A percentile compares a stretch with the other conserved stretches of the same genome.
Evolutionary conservation across 768 basidiomycete species (phyloP).

Genomic region (Inosperma sp.): DNA sequence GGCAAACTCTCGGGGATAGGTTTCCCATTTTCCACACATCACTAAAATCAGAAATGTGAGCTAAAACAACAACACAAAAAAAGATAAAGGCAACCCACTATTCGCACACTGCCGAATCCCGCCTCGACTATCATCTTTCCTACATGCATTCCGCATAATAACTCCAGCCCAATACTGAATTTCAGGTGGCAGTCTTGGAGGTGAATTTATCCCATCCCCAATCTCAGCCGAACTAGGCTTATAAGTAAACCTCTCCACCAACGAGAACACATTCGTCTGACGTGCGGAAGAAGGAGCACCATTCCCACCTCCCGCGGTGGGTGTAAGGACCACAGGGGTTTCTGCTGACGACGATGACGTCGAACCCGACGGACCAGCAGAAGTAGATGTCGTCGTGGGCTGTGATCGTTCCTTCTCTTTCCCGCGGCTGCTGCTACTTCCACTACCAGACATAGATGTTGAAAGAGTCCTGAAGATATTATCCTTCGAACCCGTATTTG

Average conservation of each 20-base stretch:
- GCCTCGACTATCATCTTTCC: constrained; percentile 90
- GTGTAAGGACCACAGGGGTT: constrained; percentile 3
- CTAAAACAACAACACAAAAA: constrained; percentile 6
- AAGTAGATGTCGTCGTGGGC: constrained; percentile 16
- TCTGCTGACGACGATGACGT: constrained; percentile 4
- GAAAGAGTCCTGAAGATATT: constrained; percentile 4
- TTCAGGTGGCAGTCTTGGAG: constrained; percentile 73
- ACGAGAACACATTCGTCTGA: constrained; percentile 90
- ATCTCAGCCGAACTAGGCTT: constrained; percentile 81
- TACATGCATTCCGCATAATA: constrained; percentile 99
- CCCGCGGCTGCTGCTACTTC: constrained; percentile 4
- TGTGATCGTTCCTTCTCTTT: constrained; percentile 31
- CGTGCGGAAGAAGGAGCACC: constrained; percentile 28
- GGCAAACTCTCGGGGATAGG: constrained; percentile 89
- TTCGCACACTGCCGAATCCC: constrained; percentile 98
- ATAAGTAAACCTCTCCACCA: constrained; percentile 96
- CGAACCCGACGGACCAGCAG: not conserved
- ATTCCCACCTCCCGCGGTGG: not conserved
- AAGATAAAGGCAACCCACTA: constrained; percentile 47
- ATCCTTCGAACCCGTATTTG: constrained; percentile 14
- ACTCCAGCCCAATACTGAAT: constrained; percentile 99
- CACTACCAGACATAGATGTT: not conserved
- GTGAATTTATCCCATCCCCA: constrained; percentile 56
- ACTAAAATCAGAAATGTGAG: constrained; percentile 41
- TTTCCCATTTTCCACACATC: constrained; percentile 95